Percentiles rank a stretch among this genome's conserved stretches.
phyloP scores from a whole-genome alignment of 257 asterid genomes.

The Nicotiana obtusifolia region DNA sequence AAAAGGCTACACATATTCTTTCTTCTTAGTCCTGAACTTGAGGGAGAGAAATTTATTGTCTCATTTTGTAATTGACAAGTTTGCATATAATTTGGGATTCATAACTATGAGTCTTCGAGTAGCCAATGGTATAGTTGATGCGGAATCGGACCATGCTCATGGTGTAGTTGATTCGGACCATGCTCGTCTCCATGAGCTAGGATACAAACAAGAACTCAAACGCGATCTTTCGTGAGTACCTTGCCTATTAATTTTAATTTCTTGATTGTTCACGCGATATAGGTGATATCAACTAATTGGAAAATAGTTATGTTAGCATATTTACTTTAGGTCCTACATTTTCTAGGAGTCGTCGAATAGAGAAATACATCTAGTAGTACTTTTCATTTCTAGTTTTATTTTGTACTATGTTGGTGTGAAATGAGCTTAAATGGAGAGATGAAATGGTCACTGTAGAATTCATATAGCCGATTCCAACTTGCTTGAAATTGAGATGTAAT shows the following conservation, averaged over 20 bases:
- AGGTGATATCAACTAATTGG: not conserved
- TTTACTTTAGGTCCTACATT: no score
- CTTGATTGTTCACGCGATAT: not conserved
- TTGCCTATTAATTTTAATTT: no score
- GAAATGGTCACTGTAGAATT: not conserved
- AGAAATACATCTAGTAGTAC: not conserved
- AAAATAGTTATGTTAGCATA: not conserved
- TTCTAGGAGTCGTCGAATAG: not conserved
- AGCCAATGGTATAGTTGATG: not conserved
- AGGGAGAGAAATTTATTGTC: not conserved
- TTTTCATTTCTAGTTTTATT: not conserved
- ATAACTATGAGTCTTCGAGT: not conserved
- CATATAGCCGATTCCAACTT: not conserved
- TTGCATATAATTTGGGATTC: not conserved
- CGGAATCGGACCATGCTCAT: not conserved
- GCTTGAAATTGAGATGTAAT: not conserved
- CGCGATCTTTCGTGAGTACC: constrained; percentile 30
- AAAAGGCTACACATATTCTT: not conserved
- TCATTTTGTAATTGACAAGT: not conserved
- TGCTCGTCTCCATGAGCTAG: constrained; percentile 45
- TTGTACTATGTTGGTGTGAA: not conserved
- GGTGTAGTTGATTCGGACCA: constrained; percentile 27
- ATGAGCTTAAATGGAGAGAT: not conserved
- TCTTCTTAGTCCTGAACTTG: not conserved
- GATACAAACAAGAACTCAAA: constrained; percentile 45